Evolutionary conservation across 192 early-diverging fungal species (phyloP), one percentile per base, ranked within the genome.

Genomic region (Rhizophlyctis rosea): DNA sequence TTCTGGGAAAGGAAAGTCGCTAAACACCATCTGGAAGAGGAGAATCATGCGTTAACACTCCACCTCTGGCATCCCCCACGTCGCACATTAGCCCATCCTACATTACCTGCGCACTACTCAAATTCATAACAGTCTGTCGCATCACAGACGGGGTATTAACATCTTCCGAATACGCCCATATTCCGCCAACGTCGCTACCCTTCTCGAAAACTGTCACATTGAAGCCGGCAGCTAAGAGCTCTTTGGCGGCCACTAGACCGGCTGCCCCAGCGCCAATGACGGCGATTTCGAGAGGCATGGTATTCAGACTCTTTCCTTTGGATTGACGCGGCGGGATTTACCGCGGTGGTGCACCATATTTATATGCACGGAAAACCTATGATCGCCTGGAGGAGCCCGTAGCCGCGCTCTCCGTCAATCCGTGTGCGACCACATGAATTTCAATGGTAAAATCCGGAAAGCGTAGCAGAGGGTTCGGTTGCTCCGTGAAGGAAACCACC

Each of bases 1-100:
- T 4, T 67, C 39, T 18, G 82, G 82, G 32, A 86, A 72, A 3
- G 85, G 76, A 65, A 79, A 84, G 47, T 86, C 85, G 7, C 76
- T 63, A 25, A 63, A 63, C 27, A 27, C 29, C 62, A 63, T 63
- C 52, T 58, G 50, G 50, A 7, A 52, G n/a, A 39, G n/a, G 2
- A 3, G 28, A 3, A 76, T 53, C 58, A 82, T 18, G 71, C 14
- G 52, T 59, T 53, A 61, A 72, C 70, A 44, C 35, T 55, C 16
- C 25, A 28, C 35, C 21, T 3, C n/a, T 50, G 11, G 11, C 39
- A n/a, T 47, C 11, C 52, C 11, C 9, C 21, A 54, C 9, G 52
- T 21, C 25, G 21, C 9, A 21, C 32, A 25, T 21, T 13, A 54
- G n/a, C n/a, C n/a, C n/a, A n/a, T n/a, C n/a, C n/a, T n/a, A n/a